phyloP scores from a whole-genome alignment of 139 green algal species.

The Haematococcus sp. region DNA sequence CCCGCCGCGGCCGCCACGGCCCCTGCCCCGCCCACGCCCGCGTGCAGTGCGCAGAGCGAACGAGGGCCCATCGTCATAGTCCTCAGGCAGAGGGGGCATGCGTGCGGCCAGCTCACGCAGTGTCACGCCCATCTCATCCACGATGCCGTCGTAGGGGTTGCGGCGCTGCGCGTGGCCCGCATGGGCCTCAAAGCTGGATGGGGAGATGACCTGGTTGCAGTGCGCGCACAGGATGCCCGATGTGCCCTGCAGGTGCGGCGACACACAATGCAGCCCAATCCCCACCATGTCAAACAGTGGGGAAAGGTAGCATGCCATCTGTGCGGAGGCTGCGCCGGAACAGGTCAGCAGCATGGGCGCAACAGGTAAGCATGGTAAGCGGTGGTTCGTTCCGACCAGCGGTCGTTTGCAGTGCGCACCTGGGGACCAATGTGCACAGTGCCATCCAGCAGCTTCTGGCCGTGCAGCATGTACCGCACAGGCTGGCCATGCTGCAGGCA shows the following conservation, averaged over 20 bases:
- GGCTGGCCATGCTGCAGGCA: slow-evolving; percentile 29
- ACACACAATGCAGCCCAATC: slow-evolving; percentile 20
- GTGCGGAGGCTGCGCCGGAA: too few relatives aligned
- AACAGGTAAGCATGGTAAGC: too few relatives aligned
- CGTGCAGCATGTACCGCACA: slow-evolving; percentile 46
- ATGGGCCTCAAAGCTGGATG: slow-evolving; percentile 83
- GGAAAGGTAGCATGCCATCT: too few relatives aligned
- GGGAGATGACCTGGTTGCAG: slow-evolving; percentile 77
- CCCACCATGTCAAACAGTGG: too few relatives aligned
- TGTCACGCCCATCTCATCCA: slow-evolving; percentile 55
- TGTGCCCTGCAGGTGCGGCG: slow-evolving; percentile 12
- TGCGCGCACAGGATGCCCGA: slow-evolving; percentile 81
- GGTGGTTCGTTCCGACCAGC: too few relatives aligned
- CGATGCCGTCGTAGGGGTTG: slow-evolving; percentile 82
- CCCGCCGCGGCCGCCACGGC: background rate
- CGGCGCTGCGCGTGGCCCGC: slow-evolving; percentile 57
- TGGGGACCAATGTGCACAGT: slow-evolving; percentile 37
- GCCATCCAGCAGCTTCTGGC: slow-evolving; percentile 60
- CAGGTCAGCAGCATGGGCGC: too few relatives aligned
- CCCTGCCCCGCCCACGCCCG: background rate
- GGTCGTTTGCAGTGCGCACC: background rate
- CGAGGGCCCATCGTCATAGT: background rate
- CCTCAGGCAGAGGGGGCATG: slow-evolving; percentile 27
- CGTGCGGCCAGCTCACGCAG: slow-evolving; percentile 50
- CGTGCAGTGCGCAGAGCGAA: background rate